Evolutionary conservation across 2,329 filamentous ascomycete species (phyloP), one percentile per base, ranked within the genome.

Genomic region (Endothia cerciana): DNA sequence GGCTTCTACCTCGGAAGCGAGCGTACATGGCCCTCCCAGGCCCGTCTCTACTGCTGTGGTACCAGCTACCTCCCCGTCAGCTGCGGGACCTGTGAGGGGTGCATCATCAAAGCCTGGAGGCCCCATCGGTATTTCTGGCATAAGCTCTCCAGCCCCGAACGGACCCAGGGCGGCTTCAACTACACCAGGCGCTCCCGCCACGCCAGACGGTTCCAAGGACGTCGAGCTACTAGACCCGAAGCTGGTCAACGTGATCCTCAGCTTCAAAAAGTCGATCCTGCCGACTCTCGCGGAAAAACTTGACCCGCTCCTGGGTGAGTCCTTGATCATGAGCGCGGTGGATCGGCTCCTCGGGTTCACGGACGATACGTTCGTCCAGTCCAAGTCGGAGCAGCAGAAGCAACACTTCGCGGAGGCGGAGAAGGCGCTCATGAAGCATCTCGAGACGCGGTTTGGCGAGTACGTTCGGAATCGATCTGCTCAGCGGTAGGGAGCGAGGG

Each of bases 311-410:
- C 78, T 77, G 66, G 79, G 82, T 15, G 81, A 85, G 69, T 77
- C 78, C 13, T 74, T 85, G 41, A 76, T 83, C 0, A 72, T 85
- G 40, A 84, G 82, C 2, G 82, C 83, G 15, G 82, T 85, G 57
- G 80, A 85, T 68, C 81, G 82, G 28, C 81, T 82, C 2, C 74
- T 85, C 7, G 83, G 82, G 2, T 77, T 85, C 22, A 78, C 81
- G 3, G 77, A 80, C 41, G 76, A 76, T 4, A 83, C 80, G 68
- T 72, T 74, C 43, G 73, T 76, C 68, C 72, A 67, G 33, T 65
- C 70, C 13, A 70, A 66, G 15, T 65, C 68, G 36, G 74, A 75
- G 40, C 57, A 64, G 0, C 72, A 76, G 64, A 73, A 68, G 60
- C 69, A 69, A 28, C 71, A 75, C 68, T 73, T 74, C 40, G 72